These are phyloP conservation scores for Suhomyces kilbournensis DNA, from an alignment of 805 yeast species.

Conservation along the genomic window DNA sequence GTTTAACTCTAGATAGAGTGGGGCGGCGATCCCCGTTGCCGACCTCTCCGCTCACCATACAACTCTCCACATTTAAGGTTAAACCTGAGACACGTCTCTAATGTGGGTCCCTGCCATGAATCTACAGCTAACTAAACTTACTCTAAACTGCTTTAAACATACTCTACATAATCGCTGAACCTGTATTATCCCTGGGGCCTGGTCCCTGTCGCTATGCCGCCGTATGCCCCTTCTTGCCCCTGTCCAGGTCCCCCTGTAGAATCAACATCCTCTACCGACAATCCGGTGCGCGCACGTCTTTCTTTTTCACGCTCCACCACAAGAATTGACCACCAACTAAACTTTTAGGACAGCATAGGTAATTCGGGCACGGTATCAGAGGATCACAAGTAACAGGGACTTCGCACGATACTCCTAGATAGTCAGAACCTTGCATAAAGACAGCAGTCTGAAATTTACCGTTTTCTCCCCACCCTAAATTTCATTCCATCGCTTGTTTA, in stretches of 20 bases:
- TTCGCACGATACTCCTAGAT: background rate
- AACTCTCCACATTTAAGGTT: background rate
- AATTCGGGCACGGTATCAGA: background rate
- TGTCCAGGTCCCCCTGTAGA: background rate
- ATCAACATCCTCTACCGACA: background rate
- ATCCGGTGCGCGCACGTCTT: background rate
- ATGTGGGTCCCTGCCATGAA: background rate
- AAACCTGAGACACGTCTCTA: background rate
- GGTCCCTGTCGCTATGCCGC: background rate
- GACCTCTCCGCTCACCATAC: background rate
- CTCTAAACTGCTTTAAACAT: background rate
- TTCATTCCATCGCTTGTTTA: background rate
- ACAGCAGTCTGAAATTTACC: background rate
- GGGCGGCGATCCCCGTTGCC: background rate
- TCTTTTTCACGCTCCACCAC: conserved; percentile 1
- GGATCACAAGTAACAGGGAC: background rate
- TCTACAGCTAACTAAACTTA: background rate
- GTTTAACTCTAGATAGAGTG: background rate
- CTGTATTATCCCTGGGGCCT: background rate
- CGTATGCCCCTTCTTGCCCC: conserved; percentile 1
- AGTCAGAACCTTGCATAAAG: background rate
- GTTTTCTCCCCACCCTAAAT: background rate
- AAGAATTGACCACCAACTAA: background rate
- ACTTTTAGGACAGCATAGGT: background rate
- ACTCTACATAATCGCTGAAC: background rate